These are phyloP conservation scores for Phytophthora cryptogea DNA, from an alignment of 352 stramenopile genomes.

Conservation along the genomic window DNA sequence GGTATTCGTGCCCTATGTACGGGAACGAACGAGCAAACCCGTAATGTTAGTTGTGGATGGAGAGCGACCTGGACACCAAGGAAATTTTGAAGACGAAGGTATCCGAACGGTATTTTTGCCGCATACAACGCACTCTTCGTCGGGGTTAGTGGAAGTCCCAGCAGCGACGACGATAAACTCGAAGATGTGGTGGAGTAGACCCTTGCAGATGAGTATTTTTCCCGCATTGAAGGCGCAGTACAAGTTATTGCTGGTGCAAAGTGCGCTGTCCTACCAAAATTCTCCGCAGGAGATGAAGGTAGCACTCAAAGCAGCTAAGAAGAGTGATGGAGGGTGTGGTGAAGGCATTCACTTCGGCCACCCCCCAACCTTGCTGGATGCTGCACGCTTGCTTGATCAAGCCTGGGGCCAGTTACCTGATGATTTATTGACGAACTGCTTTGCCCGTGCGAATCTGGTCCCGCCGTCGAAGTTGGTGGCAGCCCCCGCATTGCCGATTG, in stretches of 20 bases:
- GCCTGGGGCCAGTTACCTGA: constrained; percentile 23
- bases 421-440: constrained; percentile 26
- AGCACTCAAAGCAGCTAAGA: constrained; percentile 12
- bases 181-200: constrained; percentile 20
- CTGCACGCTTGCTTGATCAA: constrained; percentile 22
- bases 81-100: constrained; percentile 31
- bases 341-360: constrained; percentile 31
- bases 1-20: constrained; percentile 32
- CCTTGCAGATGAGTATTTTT: constrained; percentile 22
- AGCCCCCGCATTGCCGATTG: not conserved
- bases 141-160: not conserved
- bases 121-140: not conserved
- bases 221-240: constrained; percentile 26
- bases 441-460: constrained; percentile 24
- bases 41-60: constrained; percentile 36
- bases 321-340: not conserved
- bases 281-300: constrained; percentile 30
- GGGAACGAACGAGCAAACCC: constrained; percentile 20
- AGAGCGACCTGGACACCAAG: constrained; percentile 30
- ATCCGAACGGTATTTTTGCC: constrained; percentile 31
- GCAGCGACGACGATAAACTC: not conserved
- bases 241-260: constrained; percentile 30
- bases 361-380: constrained; percentile 28
- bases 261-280: constrained; percentile 22
- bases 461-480: constrained; percentile 25